Base-by-base conservation (phyloP, 1,284 basidiomycete species). In the Serendipita sp. region DNA sequence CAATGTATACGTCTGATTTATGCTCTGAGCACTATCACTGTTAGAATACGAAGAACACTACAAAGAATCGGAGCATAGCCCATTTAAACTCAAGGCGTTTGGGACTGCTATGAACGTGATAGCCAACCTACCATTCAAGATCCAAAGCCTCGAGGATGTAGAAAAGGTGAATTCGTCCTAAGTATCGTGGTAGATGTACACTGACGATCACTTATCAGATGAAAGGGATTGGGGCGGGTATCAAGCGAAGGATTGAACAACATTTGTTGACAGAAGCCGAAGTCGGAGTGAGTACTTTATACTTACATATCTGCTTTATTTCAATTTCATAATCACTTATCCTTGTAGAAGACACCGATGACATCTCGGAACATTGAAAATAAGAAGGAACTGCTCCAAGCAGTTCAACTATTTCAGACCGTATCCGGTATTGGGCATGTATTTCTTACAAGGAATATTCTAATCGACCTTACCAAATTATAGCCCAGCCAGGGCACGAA, bases 141-240 rank as follows among this genome's bases (percentile, higher is more conserved):
- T 58, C 15, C 53, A 58, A 26, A 29, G 26, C 22, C 22, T 58
- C 10, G 26, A 58, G 32, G 53, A 58, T 34, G 53, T 58, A 6
- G 26, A 22, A 58, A 34, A 58, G 53, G 53, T 58, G 30, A 4
- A 8, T 29, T 30, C 29, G n/a, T 8, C 29, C 5, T 49, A 49
- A 8, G n/a, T 17, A 38, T 49, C n/a, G 6, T 22, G 5, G n/a
- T 30, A 5, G 6, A 30, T 8, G 29, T 49, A 17, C 5, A n/a
- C 8, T 30, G 47, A 49, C 17, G 17, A 58, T n/a, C 32, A 49
- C 15, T 15, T n/a, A 49, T 8, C 30, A 58, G 53, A 6, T 80
- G 15, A 71, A 71, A 44, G 77, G 78, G 30, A 69, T 79, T 42
- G 78, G 78, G 6, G 41, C 63, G 10, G 74, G 76, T 34, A 78